Conservation (phyloP, 169 alveolate genomes). For the Babesia divergens region DNA sequence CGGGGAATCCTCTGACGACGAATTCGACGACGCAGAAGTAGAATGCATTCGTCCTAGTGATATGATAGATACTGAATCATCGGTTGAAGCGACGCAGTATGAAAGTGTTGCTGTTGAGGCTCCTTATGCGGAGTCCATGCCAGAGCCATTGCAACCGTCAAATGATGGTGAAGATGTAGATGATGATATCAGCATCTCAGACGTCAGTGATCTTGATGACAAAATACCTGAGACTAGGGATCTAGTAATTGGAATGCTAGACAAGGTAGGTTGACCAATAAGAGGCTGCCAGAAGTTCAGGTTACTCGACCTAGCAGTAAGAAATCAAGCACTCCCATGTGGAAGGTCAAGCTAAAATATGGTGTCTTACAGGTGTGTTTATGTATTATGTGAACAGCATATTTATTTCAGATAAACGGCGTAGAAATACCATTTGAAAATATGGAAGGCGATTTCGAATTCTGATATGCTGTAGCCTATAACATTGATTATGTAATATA, state of each 20-base stretch:
- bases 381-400: background rate
- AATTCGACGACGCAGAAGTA: constrained; percentile 67
- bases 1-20: constrained; percentile 38
- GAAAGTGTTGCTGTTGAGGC: background rate
- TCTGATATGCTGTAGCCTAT: constrained; percentile 3
- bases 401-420: constrained; percentile 40
- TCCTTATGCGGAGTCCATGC: background rate
- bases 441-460: constrained; percentile 68
- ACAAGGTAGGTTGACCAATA: constrained; percentile 20
- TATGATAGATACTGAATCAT: background rate
- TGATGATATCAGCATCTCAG: constrained; percentile 42
- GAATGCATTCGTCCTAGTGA: constrained; percentile 11
- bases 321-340: constrained; percentile 44
- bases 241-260: constrained; percentile 59
- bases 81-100: background rate
- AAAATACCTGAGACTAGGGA: constrained; percentile 62
- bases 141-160: background rate
- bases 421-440: constrained; percentile 62
- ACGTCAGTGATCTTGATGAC: constrained; percentile 64
- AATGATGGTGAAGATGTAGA: background rate
- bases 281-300: background rate
- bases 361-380: constrained; percentile 58
- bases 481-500: background rate
- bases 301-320: constrained; percentile 63
- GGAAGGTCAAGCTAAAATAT: constrained; percentile 53